phyloP scores from a whole-genome alignment of 805 yeast genomes.

The Candida rishiriensis region DNA sequence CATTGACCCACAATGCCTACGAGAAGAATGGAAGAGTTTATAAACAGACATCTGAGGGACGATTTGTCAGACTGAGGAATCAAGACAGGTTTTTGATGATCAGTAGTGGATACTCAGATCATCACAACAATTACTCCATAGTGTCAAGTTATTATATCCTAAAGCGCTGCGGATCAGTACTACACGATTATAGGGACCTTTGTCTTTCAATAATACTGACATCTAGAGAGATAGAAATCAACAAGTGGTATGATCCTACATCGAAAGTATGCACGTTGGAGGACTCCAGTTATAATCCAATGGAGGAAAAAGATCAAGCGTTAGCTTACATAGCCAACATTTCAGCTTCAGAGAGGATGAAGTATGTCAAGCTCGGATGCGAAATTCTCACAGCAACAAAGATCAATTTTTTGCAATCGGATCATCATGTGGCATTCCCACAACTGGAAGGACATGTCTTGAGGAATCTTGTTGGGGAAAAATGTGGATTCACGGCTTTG shows the following conservation, averaged over 20 bases:
- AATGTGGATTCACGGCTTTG: constrained; percentile 35
- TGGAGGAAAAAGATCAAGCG: constrained; percentile 27
- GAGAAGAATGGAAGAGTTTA: constrained; percentile 44
- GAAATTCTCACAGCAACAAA: constrained; percentile 41
- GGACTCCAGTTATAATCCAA: constrained; percentile 32
- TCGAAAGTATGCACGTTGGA: constrained; percentile 36
- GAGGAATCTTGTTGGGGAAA: constrained; percentile 33
- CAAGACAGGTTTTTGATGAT: constrained; percentile 46
- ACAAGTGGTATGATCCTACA: constrained; percentile 46
- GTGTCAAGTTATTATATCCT: constrained; percentile 42
- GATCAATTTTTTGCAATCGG: constrained; percentile 50
- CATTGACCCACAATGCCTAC: constrained; percentile 30
- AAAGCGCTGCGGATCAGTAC: constrained; percentile 33
- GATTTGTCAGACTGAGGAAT: constrained; percentile 44
- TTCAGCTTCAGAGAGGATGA: constrained; percentile 14
- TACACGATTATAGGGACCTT: constrained; percentile 34
- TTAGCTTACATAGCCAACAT: constrained; percentile 30
- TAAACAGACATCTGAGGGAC: constrained; percentile 40
- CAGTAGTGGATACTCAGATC: constrained; percentile 23
- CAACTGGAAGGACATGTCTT: constrained; percentile 42
- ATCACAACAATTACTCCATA: constrained; percentile 32
- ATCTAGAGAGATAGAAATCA: constrained; percentile 44
- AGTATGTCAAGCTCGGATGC: constrained; percentile 39
- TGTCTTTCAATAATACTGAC: constrained; percentile 46
- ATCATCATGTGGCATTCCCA: constrained; percentile 47